Evolutionary conservation across 2,329 filamentous ascomycete genomes (phyloP).

Genomic region (Sporothrix sp.): DNA sequence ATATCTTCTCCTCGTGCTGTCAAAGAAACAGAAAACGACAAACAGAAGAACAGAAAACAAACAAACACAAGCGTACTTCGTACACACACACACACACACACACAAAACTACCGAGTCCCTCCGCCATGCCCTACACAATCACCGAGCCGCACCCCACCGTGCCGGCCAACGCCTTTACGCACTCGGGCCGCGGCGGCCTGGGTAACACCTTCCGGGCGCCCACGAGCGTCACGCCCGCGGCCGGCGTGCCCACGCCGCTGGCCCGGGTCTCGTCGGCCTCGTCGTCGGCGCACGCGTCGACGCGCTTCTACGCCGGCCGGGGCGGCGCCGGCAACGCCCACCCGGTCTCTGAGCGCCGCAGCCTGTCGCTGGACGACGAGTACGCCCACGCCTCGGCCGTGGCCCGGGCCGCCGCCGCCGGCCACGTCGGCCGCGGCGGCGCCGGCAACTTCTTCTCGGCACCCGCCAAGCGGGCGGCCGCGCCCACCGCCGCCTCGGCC

Average conservation of each 20-base stretch:
- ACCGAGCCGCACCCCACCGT: conserved; percentile 41
- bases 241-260: conserved; percentile 42
- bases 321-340: conserved; percentile 59
- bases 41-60: neutral
- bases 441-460: conserved; percentile 44
- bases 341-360: conserved; percentile 40
- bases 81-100: neutral
- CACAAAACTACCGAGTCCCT: neutral
- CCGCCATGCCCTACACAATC: conserved; percentile 36
- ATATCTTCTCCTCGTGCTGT: neutral
- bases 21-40: neutral
- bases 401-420: conserved; percentile 41
- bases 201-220: conserved; percentile 44
- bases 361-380: conserved; percentile 60
- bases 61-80: neutral
- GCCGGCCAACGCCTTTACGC: conserved; percentile 36
- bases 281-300: conserved; percentile 28
- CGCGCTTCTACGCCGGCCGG: conserved; percentile 54
- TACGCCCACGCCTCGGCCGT: conserved; percentile 45
- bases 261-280: conserved; percentile 32
- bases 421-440: conserved; percentile 55
- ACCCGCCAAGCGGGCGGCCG: no score
- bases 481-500: no score
- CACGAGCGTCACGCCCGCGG: conserved; percentile 33
- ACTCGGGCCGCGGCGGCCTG: conserved; percentile 46